A percentile compares a stretch with the other conserved stretches of the same genome.
Conservation (phyloP, 1,139 yeast species). For the Magnusiomyces fungicola region DNA sequence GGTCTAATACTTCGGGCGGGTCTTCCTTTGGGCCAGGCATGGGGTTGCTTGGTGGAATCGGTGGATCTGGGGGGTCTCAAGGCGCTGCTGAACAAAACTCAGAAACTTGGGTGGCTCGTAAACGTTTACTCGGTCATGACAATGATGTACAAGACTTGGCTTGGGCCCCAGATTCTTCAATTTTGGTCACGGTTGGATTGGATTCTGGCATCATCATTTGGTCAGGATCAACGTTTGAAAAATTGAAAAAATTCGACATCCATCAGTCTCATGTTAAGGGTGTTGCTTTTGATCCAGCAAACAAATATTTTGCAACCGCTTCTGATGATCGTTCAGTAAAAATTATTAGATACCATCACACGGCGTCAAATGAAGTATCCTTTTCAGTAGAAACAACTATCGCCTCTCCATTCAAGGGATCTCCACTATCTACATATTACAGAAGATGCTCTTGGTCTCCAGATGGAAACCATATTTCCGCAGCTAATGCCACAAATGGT, state of each 20-base stretch:
- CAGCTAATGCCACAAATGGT: slow-evolving; percentile 95
- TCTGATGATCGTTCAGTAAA: slow-evolving; percentile 91
- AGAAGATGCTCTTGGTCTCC: slow-evolving; percentile 97
- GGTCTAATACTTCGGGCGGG: too few relatives aligned
- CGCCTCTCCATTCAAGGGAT: slow-evolving; percentile 73
- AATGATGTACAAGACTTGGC: slow-evolving; percentile 96
- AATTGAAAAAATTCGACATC: slow-evolving; percentile 78
- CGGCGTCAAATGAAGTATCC: slow-evolving; percentile 5
- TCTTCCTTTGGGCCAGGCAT: background rate
- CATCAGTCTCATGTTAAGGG: slow-evolving; percentile 97
- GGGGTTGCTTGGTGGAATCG: slow-evolving; percentile 36
- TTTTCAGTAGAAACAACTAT: slow-evolving; percentile 82
- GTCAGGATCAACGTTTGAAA: slow-evolving; percentile 89
- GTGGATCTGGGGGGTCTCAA: slow-evolving; percentile 40
- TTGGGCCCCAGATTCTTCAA: slow-evolving; percentile 93
- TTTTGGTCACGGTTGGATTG: slow-evolving; percentile 86
- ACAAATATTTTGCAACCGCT: slow-evolving; percentile 93
- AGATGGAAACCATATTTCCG: slow-evolving; percentile 93
- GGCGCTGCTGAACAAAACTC: slow-evolving; percentile 37
- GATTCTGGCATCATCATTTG: slow-evolving; percentile 89
- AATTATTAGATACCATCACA: slow-evolving; percentile 65
- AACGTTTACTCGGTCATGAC: slow-evolving; percentile 89
- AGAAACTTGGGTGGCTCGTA: slow-evolving; percentile 91
- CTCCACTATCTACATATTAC: slow-evolving; percentile 89
- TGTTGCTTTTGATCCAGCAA: slow-evolving; percentile 94